Evolutionary conservation across 345 rosid species (phyloP).

Genomic region (Heritiera littoralis): DNA sequence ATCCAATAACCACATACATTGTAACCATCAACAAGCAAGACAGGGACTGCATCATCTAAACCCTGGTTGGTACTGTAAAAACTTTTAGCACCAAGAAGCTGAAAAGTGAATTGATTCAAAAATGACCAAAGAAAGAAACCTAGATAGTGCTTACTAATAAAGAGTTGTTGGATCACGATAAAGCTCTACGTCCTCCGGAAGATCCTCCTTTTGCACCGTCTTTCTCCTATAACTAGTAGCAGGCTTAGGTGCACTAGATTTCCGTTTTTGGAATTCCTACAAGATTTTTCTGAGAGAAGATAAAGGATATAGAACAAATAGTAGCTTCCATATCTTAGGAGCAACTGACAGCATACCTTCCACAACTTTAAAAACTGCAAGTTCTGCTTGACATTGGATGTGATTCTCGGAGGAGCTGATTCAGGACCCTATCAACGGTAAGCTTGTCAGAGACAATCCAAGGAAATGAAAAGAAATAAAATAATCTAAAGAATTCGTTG

Average conservation of each 20-base stretch:
- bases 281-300: conserved; percentile 16
- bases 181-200: conserved; percentile 61
- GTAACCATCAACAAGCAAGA: conserved; percentile 95
- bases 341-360: conserved; percentile 51
- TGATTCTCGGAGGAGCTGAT: conserved; percentile 74
- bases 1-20: conserved; percentile 95
- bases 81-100: conserved; percentile 32
- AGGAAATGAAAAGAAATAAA: background rate
- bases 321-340: background rate
- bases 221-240: conserved; percentile 88
- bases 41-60: conserved; percentile 68
- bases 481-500: background rate
- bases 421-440: conserved; percentile 56
- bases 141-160: conserved; percentile 61
- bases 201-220: conserved; percentile 68
- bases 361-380: conserved; percentile 71
- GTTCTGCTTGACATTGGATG: conserved; percentile 88
- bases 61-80: conserved; percentile 78
- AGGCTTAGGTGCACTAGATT: conserved; percentile 64
- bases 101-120: conserved; percentile 15
- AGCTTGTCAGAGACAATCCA: conserved; percentile 22
- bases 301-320: background rate
- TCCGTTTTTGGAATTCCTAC: conserved; percentile 68
- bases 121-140: conserved; percentile 21
- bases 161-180: conserved; percentile 79